phyloP scores from a whole-genome alignment of 228 moss, liverwort and hornwort genomes.

The Sphagnum fallax region DNA sequence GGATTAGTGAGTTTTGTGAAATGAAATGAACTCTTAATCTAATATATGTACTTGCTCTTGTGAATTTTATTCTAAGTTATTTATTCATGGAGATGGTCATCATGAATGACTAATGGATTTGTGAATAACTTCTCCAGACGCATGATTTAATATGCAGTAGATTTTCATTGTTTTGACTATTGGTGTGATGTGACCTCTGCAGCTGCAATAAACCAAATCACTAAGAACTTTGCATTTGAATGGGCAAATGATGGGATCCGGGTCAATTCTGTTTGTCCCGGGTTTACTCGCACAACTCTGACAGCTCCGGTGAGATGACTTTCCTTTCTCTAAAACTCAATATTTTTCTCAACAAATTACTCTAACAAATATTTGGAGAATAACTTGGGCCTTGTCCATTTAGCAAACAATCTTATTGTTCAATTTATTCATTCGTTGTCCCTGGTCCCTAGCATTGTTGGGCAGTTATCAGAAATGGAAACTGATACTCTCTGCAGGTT shows the following conservation, averaged over 20 bases:
- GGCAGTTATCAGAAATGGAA: too few relatives aligned
- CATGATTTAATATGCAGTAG: too few relatives aligned
- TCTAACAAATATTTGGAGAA: background rate
- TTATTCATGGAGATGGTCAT: too few relatives aligned
- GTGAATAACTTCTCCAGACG: too few relatives aligned
- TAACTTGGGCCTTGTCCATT: background rate
- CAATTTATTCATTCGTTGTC: background rate
- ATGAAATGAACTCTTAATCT: too few relatives aligned
- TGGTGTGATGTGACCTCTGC: background rate
- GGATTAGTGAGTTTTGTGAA: too few relatives aligned
- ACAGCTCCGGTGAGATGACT: slow-evolving; percentile 2
- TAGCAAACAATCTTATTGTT: background rate
- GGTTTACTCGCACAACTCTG: slow-evolving; percentile 20
- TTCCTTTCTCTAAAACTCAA: too few relatives aligned
- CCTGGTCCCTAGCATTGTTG: too few relatives aligned
- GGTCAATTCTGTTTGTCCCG: slow-evolving; percentile 29
- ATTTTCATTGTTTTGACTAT: too few relatives aligned
- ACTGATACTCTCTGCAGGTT: background rate
- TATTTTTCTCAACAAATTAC: too few relatives aligned
- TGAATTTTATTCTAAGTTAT: too few relatives aligned
- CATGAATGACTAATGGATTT: too few relatives aligned
- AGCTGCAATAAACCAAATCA: slow-evolving; percentile 18
- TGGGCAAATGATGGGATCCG: slow-evolving; percentile 45
- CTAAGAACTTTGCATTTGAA: slow-evolving; percentile 29
- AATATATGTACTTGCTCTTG: background rate